Conservation (phyloP, 129 eudicot genomes). For the Pittosporum tobira region DNA sequence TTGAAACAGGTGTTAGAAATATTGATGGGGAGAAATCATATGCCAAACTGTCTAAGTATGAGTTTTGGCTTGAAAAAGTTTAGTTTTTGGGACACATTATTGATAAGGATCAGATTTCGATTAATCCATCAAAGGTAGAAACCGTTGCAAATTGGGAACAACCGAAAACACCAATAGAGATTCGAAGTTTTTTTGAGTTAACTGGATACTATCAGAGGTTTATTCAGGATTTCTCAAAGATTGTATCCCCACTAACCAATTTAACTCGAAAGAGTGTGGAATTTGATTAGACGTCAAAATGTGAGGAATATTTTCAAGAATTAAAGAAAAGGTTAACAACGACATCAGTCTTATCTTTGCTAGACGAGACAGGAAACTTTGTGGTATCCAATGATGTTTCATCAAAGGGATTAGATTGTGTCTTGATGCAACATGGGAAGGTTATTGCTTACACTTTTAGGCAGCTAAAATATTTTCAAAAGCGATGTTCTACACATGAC, state of each 20-base stretch:
- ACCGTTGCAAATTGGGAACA: not conserved
- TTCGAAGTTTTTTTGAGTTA: not conserved
- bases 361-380: not conserved
- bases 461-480: not conserved
- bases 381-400: not conserved
- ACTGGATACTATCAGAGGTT: conserved; percentile 1
- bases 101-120: not conserved
- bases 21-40: too few relatives aligned
- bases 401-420: too few relatives aligned
- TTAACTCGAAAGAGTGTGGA: not conserved
- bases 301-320: not conserved
- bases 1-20: too few relatives aligned
- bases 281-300: not conserved
- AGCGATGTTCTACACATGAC: too few relatives aligned
- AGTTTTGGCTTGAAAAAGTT: too few relatives aligned
- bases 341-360: not conserved
- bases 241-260: not conserved
- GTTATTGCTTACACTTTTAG: not conserved
- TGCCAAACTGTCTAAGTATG: too few relatives aligned
- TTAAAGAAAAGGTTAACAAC: not conserved
- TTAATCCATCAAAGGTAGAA: not conserved
- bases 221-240: not conserved
- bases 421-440: not conserved
- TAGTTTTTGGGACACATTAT: not conserved
- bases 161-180: not conserved